Evolutionary conservation across 2,329 filamentous ascomycete genomes (phyloP).

Genomic region (Gnomoniopsis smithogilvyi): DNA sequence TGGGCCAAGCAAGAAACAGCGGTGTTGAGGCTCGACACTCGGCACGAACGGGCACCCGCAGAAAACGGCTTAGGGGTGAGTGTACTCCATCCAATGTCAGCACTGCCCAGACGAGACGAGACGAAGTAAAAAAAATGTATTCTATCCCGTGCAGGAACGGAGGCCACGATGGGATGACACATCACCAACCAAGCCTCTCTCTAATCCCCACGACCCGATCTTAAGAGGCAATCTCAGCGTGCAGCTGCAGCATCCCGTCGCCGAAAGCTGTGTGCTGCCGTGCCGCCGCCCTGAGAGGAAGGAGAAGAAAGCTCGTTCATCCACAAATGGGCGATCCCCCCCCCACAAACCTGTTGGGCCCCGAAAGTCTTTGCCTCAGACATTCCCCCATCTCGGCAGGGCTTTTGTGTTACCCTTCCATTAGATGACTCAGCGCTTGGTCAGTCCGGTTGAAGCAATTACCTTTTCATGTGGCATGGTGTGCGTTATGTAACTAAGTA

Average conservation of each 20-base stretch:
- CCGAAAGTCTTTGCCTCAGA: too few species aligned
- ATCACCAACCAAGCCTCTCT: too few species aligned
- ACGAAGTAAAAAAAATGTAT: too few species aligned
- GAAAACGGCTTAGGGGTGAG: too few species aligned
- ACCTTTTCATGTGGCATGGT: too few species aligned
- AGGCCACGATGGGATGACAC: neutral
- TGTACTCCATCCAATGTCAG: too few species aligned
- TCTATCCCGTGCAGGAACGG: too few species aligned
- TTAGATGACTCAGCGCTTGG: conserved; percentile 4
- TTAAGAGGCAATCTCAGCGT: neutral
- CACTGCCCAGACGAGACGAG: too few species aligned
- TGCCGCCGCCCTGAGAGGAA: neutral
- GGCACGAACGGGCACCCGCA: too few species aligned
- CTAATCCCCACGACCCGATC: neutral
- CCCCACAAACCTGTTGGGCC: neutral
- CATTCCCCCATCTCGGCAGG: neutral
- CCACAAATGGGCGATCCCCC: neutral
- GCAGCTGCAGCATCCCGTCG: neutral
- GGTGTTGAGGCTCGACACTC: too few species aligned
- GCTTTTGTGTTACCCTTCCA: conserved; percentile 3
- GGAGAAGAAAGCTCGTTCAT: neutral
- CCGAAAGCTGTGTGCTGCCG: conserved; percentile 4
- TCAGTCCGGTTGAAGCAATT: neutral
- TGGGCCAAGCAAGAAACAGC: too few species aligned
- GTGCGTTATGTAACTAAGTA: neutral